These are phyloP conservation scores for Clarireedia paspali DNA, from an alignment of 2,329 filamentous ascomycete species.

Conservation along the genomic window DNA sequence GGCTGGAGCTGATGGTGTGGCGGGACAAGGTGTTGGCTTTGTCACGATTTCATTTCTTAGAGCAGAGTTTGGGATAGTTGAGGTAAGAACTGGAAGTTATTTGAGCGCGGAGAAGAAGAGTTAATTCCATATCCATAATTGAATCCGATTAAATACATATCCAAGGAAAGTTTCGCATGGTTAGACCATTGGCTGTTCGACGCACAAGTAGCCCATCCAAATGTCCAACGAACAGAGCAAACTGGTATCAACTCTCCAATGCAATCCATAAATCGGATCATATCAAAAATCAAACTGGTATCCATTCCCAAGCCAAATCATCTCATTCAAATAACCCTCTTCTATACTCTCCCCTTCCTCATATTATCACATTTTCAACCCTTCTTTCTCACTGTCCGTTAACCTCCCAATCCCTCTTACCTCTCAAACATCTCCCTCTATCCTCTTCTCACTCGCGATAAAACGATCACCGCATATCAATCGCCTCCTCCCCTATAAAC, in stretches of 20 bases:
- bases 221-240: not conserved
- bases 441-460: not conserved
- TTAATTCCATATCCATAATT: not conserved
- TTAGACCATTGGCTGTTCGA: not conserved
- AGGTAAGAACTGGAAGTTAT: not conserved
- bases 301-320: not conserved
- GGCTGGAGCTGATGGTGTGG: slow-evolving; percentile 10
- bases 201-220: not conserved
- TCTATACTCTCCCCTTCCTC: not conserved
- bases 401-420: not conserved
- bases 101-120: not conserved
- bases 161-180: not conserved
- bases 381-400: not conserved
- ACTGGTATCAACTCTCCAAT: not conserved
- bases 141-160: not conserved
- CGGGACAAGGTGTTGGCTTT: not conserved
- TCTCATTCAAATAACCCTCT: not conserved
- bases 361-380: not conserved
- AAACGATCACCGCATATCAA: not conserved
- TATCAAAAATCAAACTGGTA: not conserved
- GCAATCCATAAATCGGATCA: not conserved
- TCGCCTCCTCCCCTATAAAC: slow-evolving; percentile 2
- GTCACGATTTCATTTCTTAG: too few species aligned
- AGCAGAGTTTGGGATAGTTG: too few species aligned
- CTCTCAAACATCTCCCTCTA: not conserved